Evolutionary conservation across 805 yeast species (phyloP).

Genomic region (Kuraishia capsulata): DNA sequence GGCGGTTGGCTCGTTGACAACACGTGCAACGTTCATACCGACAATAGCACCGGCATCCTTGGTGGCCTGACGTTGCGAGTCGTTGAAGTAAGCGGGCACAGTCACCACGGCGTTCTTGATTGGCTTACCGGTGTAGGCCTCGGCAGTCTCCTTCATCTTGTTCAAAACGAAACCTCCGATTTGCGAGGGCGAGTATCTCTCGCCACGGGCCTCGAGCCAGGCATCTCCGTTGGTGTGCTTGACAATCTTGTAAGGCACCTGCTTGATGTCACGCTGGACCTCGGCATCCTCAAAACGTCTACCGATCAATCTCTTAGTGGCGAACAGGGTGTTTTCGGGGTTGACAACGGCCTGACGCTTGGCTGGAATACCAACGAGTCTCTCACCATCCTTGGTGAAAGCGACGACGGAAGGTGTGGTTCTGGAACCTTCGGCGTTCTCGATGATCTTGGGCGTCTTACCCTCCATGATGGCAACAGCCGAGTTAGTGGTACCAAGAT

Average conservation of each 20-base stretch:
- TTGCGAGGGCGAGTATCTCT: conserved; percentile 55
- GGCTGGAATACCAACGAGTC: conserved; percentile 61
- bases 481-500: conserved; percentile 79
- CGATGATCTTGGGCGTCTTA: conserved; percentile 53
- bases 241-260: conserved; percentile 56
- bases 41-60: conserved; percentile 98
- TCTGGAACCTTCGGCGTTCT: conserved; percentile 70
- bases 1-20: conserved; percentile 86
- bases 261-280: conserved; percentile 56
- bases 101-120: conserved; percentile 87
- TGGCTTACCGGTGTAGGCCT: conserved; percentile 78
- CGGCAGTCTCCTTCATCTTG: conserved; percentile 98
- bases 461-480: conserved; percentile 75
- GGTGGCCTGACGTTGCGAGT: conserved; percentile 88
- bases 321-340: conserved; percentile 71
- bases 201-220: conserved; percentile 44
- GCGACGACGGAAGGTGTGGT: conserved; percentile 80
- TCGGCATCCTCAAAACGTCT: conserved; percentile 59
- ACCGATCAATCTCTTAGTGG: conserved; percentile 77
- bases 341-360: conserved; percentile 71
- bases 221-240: conserved; percentile 61
- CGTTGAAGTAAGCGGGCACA: conserved; percentile 86
- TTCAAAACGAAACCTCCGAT: conserved; percentile 69
- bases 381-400: conserved; percentile 36
- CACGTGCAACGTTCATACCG: conserved; percentile 84